phyloP scores from a whole-genome alignment of 495 filamentous ascomycete species.

The Podospora pseudocomata region DNA sequence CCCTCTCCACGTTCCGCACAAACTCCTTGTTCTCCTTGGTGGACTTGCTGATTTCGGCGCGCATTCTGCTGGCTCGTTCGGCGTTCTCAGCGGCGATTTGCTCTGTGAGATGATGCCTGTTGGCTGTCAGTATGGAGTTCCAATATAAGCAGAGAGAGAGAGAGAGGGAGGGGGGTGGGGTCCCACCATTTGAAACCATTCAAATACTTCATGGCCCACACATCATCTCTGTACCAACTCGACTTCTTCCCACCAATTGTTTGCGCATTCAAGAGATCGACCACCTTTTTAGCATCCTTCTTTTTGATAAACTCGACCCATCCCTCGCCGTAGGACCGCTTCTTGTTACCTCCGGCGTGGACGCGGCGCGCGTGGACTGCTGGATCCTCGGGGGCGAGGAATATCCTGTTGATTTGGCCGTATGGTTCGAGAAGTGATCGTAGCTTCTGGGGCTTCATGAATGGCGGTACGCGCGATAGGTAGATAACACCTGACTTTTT shows the following conservation, averaged over 20 bases:
- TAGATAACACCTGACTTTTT: conserved; percentile 78
- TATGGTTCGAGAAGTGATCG: conserved; percentile 72
- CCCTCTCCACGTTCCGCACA: conserved; percentile 68
- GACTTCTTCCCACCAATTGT: conserved; percentile 86
- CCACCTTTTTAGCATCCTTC: conserved; percentile 70
- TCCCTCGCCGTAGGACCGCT: conserved; percentile 80
- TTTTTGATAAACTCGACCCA: conserved; percentile 80
- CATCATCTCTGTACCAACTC: conserved; percentile 85
- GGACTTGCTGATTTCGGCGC: conserved; percentile 73
- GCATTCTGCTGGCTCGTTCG: conserved; percentile 72
- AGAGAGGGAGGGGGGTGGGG: not conserved
- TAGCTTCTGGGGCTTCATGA: conserved; percentile 85
- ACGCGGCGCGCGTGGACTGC: conserved; percentile 56
- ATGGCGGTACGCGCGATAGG: conserved; percentile 85
- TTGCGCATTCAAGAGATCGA: conserved; percentile 78
- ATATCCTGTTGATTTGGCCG: conserved; percentile 78
- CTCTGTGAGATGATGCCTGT: conserved; percentile 51
- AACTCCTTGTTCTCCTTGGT: conserved; percentile 82
- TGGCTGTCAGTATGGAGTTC: not conserved
- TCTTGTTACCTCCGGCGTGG: conserved; percentile 77
- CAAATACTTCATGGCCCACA: conserved; percentile 78
- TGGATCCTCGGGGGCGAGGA: conserved; percentile 77
- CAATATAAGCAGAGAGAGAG: not conserved
- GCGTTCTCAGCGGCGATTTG: conserved; percentile 78
- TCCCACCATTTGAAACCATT: conserved; percentile 71